Evolutionary conservation across 495 filamentous ascomycete species (phyloP).

Genomic region (Lasiosphaeria miniovina): DNA sequence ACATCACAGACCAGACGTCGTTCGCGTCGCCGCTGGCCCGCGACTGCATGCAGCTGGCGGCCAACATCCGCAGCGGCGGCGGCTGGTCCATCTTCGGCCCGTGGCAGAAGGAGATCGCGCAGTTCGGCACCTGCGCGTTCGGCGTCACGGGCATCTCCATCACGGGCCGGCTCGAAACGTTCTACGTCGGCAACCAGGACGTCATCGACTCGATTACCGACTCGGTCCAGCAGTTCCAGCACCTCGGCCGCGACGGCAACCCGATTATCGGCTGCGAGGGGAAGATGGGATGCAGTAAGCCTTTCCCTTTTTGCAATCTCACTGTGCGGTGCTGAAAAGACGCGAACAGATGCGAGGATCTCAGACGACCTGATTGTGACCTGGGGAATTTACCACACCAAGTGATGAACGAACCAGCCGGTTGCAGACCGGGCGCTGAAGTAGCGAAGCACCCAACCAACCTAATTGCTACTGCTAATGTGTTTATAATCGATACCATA

Average conservation of each 20-base stretch:
- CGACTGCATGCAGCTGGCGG: background rate
- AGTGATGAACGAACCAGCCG: too few species aligned
- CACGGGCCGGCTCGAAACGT: background rate
- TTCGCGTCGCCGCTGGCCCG: background rate
- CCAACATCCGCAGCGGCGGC: background rate
- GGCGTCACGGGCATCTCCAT: background rate
- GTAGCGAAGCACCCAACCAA: too few species aligned
- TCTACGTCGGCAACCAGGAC: conserved; percentile 10
- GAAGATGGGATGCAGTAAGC: background rate
- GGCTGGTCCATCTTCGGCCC: background rate
- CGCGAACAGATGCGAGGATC: too few species aligned
- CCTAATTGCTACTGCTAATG: too few species aligned
- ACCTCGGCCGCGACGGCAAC: background rate
- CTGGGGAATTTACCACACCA: too few species aligned
- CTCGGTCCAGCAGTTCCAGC: conserved; percentile 1
- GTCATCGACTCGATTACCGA: conserved; percentile 11
- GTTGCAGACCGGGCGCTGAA: too few species aligned
- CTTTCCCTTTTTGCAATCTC: background rate
- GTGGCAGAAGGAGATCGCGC: background rate
- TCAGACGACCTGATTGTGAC: too few species aligned
- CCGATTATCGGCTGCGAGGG: background rate
- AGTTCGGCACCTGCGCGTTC: background rate
- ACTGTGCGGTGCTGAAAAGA: too few species aligned
- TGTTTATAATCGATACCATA: too few species aligned
- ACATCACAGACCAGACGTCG: background rate